phyloP scores from a whole-genome alignment of 1,139 yeast species.

The Yamadazyma dushanensis region DNA sequence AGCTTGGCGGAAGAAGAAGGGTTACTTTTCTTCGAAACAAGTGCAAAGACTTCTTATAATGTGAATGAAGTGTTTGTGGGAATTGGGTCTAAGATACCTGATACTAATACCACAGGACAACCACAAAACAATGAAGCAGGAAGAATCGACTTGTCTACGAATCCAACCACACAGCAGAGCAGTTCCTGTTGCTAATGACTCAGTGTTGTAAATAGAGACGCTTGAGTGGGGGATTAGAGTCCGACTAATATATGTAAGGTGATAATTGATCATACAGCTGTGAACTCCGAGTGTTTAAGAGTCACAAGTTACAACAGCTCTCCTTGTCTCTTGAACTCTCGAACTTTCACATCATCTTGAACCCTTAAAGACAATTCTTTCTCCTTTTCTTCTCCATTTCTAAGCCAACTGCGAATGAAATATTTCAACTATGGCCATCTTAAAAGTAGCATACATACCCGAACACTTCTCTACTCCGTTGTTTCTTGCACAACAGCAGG shows the following conservation, averaged over 20 bases:
- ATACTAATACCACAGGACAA: slow-evolving; percentile 14
- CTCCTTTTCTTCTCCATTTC: no score
- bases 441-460: slow-evolving; percentile 78
- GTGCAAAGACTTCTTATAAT: slow-evolving; percentile 89
- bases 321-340: no score
- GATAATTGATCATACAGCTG: no score
- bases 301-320: no score
- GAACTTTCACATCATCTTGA: no score
- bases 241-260: no score
- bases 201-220: no score
- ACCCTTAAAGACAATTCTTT: no score
- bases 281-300: no score
- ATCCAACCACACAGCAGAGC: slow-evolving; percentile 9
- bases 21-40: slow-evolving; percentile 82
- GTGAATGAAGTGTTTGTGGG: slow-evolving; percentile 79
- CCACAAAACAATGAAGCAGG: slow-evolving; percentile 19
- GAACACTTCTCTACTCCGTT: slow-evolving; percentile 91
- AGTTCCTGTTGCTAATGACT: slow-evolving; percentile 11
- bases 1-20: slow-evolving; percentile 71
- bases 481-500: slow-evolving; percentile 65
- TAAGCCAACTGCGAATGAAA: no score
- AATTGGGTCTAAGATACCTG: slow-evolving; percentile 82
- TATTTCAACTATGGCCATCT: slow-evolving; percentile 8
- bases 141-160: slow-evolving; percentile 26
- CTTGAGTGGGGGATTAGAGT: no score